phyloP scores from a whole-genome alignment of 495 filamentous ascomycete genomes.

The Hypoxylon crocopeplum region DNA sequence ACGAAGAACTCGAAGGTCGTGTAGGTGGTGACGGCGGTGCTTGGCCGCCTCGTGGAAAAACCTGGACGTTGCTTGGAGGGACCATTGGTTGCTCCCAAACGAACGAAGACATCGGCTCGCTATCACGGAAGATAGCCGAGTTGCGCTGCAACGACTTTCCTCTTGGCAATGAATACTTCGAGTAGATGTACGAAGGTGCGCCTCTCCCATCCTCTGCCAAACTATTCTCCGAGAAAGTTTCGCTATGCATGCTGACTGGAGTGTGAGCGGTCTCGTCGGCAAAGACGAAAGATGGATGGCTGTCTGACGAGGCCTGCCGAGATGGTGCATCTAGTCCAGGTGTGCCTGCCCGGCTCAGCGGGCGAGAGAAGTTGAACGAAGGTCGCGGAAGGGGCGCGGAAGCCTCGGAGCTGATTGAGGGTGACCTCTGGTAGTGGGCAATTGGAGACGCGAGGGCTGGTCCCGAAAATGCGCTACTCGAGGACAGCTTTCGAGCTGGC shows the following conservation, averaged over 20 bases:
- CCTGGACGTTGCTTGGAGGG: slow-evolving; percentile 51
- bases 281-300: slow-evolving; percentile 65
- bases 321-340: slow-evolving; percentile 65
- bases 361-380: slow-evolving; percentile 91
- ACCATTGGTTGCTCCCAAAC: slow-evolving; percentile 65
- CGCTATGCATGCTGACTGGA: slow-evolving; percentile 68
- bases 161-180: slow-evolving; percentile 81
- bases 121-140: slow-evolving; percentile 69
- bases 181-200: slow-evolving; percentile 80
- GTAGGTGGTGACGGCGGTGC: slow-evolving; percentile 63
- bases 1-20: slow-evolving; percentile 57
- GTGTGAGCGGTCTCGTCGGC: slow-evolving; percentile 67
- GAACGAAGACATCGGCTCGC: slow-evolving; percentile 60
- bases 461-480: slow-evolving; percentile 58
- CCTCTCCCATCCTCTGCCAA: slow-evolving; percentile 47
- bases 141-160: slow-evolving; percentile 77
- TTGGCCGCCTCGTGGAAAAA: slow-evolving; percentile 47
- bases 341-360: slow-evolving; percentile 78
- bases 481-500: slow-evolving; percentile 65
- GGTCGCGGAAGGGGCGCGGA: slow-evolving; percentile 68
- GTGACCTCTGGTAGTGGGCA: slow-evolving; percentile 69
- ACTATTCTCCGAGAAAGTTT: slow-evolving; percentile 59
- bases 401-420: slow-evolving; percentile 81
- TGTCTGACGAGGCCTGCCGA: slow-evolving; percentile 66
- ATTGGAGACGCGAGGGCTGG: slow-evolving; percentile 61